Evolutionary conservation across 164 flowering plant species (phyloP).

Genomic region (Paratinospora sagittata): DNA sequence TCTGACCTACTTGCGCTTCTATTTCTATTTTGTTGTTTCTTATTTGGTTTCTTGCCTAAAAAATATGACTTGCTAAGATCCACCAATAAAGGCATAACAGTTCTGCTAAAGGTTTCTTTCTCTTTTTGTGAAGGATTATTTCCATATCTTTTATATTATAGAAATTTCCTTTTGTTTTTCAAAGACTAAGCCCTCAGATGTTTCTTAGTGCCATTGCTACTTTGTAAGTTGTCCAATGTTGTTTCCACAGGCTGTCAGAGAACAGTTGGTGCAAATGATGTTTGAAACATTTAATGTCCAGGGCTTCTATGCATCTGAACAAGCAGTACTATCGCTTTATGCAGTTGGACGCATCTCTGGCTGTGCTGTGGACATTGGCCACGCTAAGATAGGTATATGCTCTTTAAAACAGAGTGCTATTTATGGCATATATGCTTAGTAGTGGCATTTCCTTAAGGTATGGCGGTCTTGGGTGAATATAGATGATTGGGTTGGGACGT

Average conservation of each 20-base stretch:
- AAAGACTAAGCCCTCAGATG: neutral
- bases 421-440: neutral
- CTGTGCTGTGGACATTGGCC: constrained; percentile 97
- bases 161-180: too few relatives aligned
- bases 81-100: neutral
- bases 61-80: too few relatives aligned
- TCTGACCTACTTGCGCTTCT: too few relatives aligned
- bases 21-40: too few relatives aligned
- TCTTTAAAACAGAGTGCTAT: neutral
- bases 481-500: too few relatives aligned
- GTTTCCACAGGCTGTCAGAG: constrained; percentile 64
- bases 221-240: neutral
- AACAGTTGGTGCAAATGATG: constrained; percentile 93
- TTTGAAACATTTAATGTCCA: constrained; percentile 96
- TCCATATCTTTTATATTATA: neutral
- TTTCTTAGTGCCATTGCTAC: neutral
- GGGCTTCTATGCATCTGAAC: constrained; percentile 97
- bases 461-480: too few relatives aligned
- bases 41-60: too few relatives aligned
- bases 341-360: constrained; percentile 99
- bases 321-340: constrained; percentile 94
- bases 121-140: neutral
- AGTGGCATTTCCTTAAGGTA: neutral
- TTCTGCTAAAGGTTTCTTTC: neutral
- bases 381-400: constrained; percentile 85